Evolutionary conservation across 176 grass and related monocot genomes (phyloP).

Genomic region (Olyra latifolia): DNA sequence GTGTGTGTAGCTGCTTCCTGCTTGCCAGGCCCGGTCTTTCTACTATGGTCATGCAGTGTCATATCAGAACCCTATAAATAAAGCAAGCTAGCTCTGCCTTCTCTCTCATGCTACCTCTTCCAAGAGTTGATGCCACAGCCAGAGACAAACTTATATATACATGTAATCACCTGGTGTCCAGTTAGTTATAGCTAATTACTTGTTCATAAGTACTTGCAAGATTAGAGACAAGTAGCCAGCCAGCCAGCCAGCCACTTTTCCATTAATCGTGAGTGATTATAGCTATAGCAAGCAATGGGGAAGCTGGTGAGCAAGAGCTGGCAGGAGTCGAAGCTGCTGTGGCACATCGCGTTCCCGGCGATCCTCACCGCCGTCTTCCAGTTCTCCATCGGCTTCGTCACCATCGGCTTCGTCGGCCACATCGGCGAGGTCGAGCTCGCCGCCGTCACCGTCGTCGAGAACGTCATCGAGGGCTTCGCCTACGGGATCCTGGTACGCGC

Average conservation of each 20-base stretch:
- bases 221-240: neutral
- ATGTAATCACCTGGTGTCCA: neutral
- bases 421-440: slow-evolving; percentile 69
- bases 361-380: slow-evolving; percentile 79
- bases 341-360: slow-evolving; percentile 69
- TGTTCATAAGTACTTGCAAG: neutral
- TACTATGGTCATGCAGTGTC: too few relatives aligned
- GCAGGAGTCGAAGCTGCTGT: slow-evolving; percentile 73
- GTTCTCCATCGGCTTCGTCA: slow-evolving; percentile 78
- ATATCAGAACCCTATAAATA: neutral
- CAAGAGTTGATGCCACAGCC: neutral
- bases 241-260: neutral
- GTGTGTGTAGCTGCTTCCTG: neutral
- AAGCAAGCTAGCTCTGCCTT: neutral
- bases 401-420: slow-evolving; percentile 67
- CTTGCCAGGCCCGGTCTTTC: neutral
- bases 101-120: neutral
- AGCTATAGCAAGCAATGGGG: slow-evolving; percentile 21
- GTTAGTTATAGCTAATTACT: neutral
- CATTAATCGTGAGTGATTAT: neutral
- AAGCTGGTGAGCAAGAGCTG: slow-evolving; percentile 49
- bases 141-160: neutral
- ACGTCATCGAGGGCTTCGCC: slow-evolving; percentile 72
- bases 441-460: slow-evolving; percentile 62
- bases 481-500: slow-evolving; percentile 55